phyloP scores from a whole-genome alignment of 495 filamentous ascomycete species.

The Penicillium subrubescens region DNA sequence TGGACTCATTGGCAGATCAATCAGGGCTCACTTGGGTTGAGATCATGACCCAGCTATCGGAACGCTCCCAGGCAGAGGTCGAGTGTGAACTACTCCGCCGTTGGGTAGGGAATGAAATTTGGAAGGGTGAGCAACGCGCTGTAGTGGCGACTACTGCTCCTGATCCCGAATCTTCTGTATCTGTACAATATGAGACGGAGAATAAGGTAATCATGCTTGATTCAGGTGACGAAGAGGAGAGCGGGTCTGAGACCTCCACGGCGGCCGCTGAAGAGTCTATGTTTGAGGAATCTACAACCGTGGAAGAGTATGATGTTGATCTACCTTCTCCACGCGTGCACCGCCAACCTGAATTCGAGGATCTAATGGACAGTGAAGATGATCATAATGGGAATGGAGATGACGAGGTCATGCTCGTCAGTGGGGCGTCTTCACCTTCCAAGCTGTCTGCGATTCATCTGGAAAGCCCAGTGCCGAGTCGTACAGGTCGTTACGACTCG shows the following conservation, averaged over 20 bases:
- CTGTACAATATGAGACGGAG: conserved; percentile 12
- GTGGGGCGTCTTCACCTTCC: conserved; percentile 13
- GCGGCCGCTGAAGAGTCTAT: background rate
- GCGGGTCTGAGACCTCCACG: background rate
- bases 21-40: conserved; percentile 37
- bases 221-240: background rate
- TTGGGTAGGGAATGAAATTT: conserved; percentile 35
- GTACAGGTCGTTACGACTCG: background rate
- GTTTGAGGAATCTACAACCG: background rate
- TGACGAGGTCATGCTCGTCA: conserved; percentile 5
- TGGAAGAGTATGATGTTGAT: background rate
- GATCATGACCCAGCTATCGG: conserved; percentile 33
- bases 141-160: background rate
- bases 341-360: conserved; percentile 5
- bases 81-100: conserved; percentile 43
- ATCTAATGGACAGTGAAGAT: conserved; percentile 6
- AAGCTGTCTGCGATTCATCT: conserved; percentile 19
- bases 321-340: background rate
- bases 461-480: conserved; percentile 15
- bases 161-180: background rate
- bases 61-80: conserved; percentile 36
- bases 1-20: conserved; percentile 32
- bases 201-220: background rate
- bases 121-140: conserved; percentile 6
- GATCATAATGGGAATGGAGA: background rate